Base-by-base conservation (phyloP, 2,329 filamentous ascomycete species). In the Colletotrichum tanaceti region DNA sequence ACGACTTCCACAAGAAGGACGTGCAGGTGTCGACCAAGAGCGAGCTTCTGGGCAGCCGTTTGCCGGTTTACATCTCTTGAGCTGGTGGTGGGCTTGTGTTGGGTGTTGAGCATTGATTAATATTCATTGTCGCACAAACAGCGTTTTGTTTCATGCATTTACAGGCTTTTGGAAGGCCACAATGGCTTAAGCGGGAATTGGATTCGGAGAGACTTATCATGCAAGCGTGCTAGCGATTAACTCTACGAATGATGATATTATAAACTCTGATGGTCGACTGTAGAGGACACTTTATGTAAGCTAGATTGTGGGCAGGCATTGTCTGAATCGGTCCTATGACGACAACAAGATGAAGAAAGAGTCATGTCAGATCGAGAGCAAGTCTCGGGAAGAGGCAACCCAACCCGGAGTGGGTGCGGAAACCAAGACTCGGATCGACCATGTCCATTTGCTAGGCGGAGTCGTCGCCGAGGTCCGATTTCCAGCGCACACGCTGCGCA, bases 1-100 rank as follows among this genome's bases (percentile, higher is more conserved):
- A 89, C 72, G 85, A 88, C 71, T 88, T 88, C 60, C 79, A 86
- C 74, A 85, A 84, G 73, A 79, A 82, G 67, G 86, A 88, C 63
- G 78, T 84, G 11, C 85, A 87, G 74, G 74, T 85, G 3, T 77
- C 82, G 52, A 41, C 39, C 2, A 86, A 86, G 75, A 85, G 84
- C 68, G 85, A 87, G 75, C 75, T 88, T 5, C 72, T 84, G 41
- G 86, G 85, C 2, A 88, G 83, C 71, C 81, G 86, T 5, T 80
- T 88, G 79, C 85, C 86, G 0, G 85, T 88, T 11, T 88, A 85
- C 68, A 85, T 88, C 71, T 77, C 82, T 7, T 71, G 20, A 20
- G 49, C 5, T 20, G 28, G 47, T 7, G 49, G 28, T 5, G 20
- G 28, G 49, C 18, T 10, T 35, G 32, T 35, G 32, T 35, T 24